Percentiles rank a stretch among this genome's conserved stretches.
These are phyloP conservation scores for Candida sanyaensis DNA, from an alignment of 1,139 yeast species.

Conservation along the genomic window DNA sequence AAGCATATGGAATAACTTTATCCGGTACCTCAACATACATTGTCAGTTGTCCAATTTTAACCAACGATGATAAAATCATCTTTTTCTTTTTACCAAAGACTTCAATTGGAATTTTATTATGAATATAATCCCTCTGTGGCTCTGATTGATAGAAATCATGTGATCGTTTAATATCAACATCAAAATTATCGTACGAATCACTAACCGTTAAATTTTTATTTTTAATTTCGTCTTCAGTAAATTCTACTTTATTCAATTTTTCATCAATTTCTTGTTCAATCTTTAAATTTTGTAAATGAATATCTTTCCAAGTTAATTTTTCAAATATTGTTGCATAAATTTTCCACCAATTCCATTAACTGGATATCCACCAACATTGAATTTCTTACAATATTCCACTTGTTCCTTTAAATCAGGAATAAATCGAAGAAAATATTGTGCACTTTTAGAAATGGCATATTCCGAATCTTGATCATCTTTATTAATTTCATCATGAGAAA, in stretches of 20 bases:
- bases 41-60: slow-evolving; percentile 38
- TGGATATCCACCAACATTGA: slow-evolving; percentile 24
- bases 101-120: slow-evolving; percentile 16
- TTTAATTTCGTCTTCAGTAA: slow-evolving; percentile 34
- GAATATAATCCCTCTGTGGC: background rate
- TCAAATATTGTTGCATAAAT: slow-evolving; percentile 27
- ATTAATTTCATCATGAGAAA: slow-evolving; percentile 41
- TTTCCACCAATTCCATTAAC: slow-evolving; percentile 39
- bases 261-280: slow-evolving; percentile 43
- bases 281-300: slow-evolving; percentile 27
- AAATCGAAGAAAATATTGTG: slow-evolving; percentile 43
- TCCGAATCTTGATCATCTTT: slow-evolving; percentile 23
- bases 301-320: slow-evolving; percentile 37
- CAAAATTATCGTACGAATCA: slow-evolving; percentile 6
- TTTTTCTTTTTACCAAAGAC: slow-evolving; percentile 44
- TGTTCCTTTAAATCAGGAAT: slow-evolving; percentile 40
- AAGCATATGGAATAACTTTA: slow-evolving; percentile 36
- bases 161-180: background rate
- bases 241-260: slow-evolving; percentile 27
- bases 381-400: slow-evolving; percentile 25
- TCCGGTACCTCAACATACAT: slow-evolving; percentile 37
- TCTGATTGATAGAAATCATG: background rate
- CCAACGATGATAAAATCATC: slow-evolving; percentile 34
- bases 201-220: slow-evolving; percentile 29
- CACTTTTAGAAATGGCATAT: slow-evolving; percentile 38